phyloP scores from a whole-genome alignment of 176 grass and related monocot species.

The Hordeum marinum region DNA sequence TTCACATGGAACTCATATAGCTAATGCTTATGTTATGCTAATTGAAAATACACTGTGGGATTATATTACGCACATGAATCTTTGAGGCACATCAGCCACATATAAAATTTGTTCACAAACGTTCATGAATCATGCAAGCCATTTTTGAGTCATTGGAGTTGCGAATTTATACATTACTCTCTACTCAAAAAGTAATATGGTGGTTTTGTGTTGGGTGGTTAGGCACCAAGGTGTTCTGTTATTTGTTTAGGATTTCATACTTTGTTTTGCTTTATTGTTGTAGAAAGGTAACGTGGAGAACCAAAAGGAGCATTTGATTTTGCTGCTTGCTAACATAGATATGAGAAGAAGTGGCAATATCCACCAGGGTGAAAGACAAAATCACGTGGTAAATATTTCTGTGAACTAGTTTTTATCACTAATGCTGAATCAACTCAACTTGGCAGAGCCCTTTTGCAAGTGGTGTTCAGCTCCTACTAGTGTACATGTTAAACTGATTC shows the following conservation, averaged over 20 bases:
- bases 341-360: slow-evolving; percentile 30
- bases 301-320: slow-evolving; percentile 98
- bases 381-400: slow-evolving; percentile 30
- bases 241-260: slow-evolving; percentile 21
- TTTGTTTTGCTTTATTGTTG: slow-evolving; percentile 28
- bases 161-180: neutral
- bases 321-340: slow-evolving; percentile 90
- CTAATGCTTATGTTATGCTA: neutral
- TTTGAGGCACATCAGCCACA: neutral
- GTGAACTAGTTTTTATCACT: slow-evolving; percentile 1
- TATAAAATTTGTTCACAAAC: neutral
- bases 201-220: neutral
- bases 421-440: neutral
- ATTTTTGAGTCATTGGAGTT: neutral
- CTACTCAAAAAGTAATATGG: neutral
- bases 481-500: neutral
- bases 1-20: neutral
- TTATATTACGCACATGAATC: neutral
- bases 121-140: neutral
- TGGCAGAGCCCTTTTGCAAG: neutral
- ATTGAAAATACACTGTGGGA: neutral
- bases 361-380: slow-evolving; percentile 14
- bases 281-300: slow-evolving; percentile 95
- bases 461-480: neutral
- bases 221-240: neutral